Evolutionary conservation across 306 rosid species (phyloP).

Genomic region (Ceratonia siliqua): DNA sequence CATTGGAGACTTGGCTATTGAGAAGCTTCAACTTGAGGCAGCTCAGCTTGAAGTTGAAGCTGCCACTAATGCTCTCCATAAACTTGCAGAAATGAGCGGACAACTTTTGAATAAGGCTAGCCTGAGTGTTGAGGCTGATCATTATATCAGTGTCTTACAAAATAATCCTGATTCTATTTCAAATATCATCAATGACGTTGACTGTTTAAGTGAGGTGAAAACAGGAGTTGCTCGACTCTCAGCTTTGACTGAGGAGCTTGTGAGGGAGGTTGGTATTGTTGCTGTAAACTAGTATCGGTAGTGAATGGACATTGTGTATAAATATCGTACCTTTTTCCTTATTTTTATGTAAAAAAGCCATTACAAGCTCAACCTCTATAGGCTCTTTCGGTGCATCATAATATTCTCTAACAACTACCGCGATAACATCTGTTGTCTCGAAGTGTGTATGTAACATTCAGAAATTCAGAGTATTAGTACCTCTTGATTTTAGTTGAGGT

Average conservation of each 20-base stretch:
- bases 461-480: constrained; percentile 7
- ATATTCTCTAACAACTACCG: constrained; percentile 20
- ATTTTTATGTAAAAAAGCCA: constrained; percentile 10
- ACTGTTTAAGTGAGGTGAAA: constrained; percentile 50
- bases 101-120: constrained; percentile 58
- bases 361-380: constrained; percentile 6
- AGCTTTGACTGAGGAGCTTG: constrained; percentile 70
- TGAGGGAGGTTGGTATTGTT: constrained; percentile 65
- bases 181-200: constrained; percentile 20
- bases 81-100: constrained; percentile 66
- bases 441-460: constrained; percentile 20
- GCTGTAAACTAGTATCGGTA: constrained; percentile 40
- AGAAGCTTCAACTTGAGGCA: constrained; percentile 85
- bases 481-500: background rate
- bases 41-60: constrained; percentile 80
- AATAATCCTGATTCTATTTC: constrained; percentile 9
- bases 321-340: background rate
- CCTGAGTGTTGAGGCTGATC: constrained; percentile 48
- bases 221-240: constrained; percentile 64
- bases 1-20: constrained; percentile 65
- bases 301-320: background rate
- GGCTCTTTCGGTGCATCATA: constrained; percentile 14
- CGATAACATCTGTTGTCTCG: background rate
- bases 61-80: constrained; percentile 75
- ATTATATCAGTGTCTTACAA: constrained; percentile 24